Evolutionary conservation across 1,284 basidiomycete genomes (phyloP).

Genomic region (Malassezia arunalokei): DNA sequence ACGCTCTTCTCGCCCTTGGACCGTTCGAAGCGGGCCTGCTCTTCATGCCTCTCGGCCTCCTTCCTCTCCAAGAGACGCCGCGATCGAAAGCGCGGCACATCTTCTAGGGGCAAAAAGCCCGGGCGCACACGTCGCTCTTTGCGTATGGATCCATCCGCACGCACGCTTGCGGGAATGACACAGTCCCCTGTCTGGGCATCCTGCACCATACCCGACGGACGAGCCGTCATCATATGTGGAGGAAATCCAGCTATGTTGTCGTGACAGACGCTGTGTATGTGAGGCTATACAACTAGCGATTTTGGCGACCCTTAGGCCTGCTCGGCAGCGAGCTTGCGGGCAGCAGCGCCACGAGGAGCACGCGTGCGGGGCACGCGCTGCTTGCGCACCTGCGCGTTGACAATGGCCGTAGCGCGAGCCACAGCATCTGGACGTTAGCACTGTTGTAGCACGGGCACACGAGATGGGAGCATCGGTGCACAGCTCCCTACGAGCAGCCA

Average conservation of each 20-base stretch:
- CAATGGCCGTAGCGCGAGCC: slow-evolving; percentile 37
- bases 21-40: no score
- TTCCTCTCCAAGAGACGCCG: not conserved
- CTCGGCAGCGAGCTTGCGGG: slow-evolving; percentile 7
- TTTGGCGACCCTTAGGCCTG: slow-evolving; percentile 7
- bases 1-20: no score
- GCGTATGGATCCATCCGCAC: slow-evolving; percentile 15
- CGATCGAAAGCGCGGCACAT: slow-evolving; percentile 10
- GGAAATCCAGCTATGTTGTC: no score
- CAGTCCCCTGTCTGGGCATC: not conserved
- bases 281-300: slow-evolving; percentile 10
- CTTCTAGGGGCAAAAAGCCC: slow-evolving; percentile 12
- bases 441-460: not conserved
- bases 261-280: not conserved
- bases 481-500: slow-evolving; percentile 11
- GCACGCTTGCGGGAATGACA: slow-evolving; percentile 10
- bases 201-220: slow-evolving; percentile 13
- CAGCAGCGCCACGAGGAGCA: slow-evolving; percentile 9
- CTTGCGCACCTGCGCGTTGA: slow-evolving; percentile 25
- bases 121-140: slow-evolving; percentile 12
- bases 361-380: slow-evolving; percentile 4
- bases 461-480: not conserved
- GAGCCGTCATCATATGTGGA: no score
- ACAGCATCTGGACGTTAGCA: slow-evolving; percentile 29
- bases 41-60: not conserved